Conservation (phyloP, 306 rosid species). For the Ormosia semicastrata region DNA sequence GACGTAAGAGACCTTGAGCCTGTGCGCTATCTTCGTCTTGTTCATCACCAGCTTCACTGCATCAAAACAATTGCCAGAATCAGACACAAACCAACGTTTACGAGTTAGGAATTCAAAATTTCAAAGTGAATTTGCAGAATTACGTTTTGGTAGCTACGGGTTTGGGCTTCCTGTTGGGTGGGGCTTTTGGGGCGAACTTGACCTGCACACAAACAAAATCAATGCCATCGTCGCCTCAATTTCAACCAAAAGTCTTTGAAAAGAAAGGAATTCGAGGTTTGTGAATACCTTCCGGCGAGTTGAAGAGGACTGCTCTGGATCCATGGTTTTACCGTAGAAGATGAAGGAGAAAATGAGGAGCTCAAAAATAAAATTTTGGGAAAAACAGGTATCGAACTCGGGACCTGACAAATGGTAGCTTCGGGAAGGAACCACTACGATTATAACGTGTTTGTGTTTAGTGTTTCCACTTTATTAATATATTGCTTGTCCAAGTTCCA, state of each 20-base stretch:
- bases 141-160: slow-evolving; percentile 38
- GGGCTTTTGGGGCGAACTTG: slow-evolving; percentile 54
- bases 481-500: too few species aligned
- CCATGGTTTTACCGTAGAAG: slow-evolving; percentile 22
- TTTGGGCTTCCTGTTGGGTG: slow-evolving; percentile 32
- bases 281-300: slow-evolving; percentile 38
- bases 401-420: rapidly evolving
- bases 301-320: slow-evolving; percentile 8
- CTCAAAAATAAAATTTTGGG: neutral
- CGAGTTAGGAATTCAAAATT: neutral
- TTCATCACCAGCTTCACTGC: slow-evolving; percentile 51
- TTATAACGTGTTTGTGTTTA: too few species aligned
- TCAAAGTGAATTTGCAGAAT: neutral
- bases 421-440: rapidly evolving
- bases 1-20: slow-evolving; percentile 44
- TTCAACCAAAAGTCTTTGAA: neutral
- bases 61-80: slow-evolving; percentile 11
- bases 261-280: neutral
- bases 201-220: slow-evolving; percentile 26
- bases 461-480: neutral
- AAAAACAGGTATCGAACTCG: slow-evolving; percentile 23
- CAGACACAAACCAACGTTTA: neutral
- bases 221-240: neutral
- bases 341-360: neutral
- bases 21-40: slow-evolving; percentile 27